A percentile compares a stretch with the other conserved stretches of the same genome.
phyloP scores from a whole-genome alignment of 1,284 basidiomycete species.

The Irpex sp. region DNA sequence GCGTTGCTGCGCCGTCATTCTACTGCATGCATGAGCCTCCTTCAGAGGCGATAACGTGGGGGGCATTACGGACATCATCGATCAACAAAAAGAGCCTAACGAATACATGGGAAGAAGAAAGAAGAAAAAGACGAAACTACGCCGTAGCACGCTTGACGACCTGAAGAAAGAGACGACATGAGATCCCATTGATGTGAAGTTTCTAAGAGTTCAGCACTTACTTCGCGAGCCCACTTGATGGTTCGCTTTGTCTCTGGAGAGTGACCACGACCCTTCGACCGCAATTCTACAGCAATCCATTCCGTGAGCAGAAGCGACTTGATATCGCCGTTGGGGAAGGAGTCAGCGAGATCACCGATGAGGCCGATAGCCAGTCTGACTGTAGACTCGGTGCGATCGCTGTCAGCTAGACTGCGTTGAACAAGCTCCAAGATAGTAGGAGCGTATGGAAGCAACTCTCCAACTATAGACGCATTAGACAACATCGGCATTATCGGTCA shows the following conservation, averaged over 20 bases:
- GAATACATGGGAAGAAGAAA: constrained; percentile 6
- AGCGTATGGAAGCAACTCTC: constrained; percentile 73
- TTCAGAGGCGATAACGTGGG: constrained; percentile 15
- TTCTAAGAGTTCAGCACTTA: constrained; percentile 30
- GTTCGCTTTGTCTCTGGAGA: constrained; percentile 73
- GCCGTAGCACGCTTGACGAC: constrained; percentile 27
- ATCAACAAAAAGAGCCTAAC: constrained; percentile 4
- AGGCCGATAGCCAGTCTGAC: constrained; percentile 50
- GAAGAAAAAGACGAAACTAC: constrained; percentile 12
- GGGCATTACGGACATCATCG: constrained; percentile 9
- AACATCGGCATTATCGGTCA: neutral
- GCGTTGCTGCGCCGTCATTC: constrained; percentile 7
- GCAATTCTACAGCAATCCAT: constrained; percentile 82
- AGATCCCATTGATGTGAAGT: neutral
- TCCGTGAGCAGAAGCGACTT: constrained; percentile 76
- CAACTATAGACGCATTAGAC: constrained; percentile 36
- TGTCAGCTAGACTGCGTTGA: constrained; percentile 77
- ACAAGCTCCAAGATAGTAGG: constrained; percentile 81
- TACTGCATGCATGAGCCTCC: constrained; percentile 17
- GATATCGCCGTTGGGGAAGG: constrained; percentile 78
- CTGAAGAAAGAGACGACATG: constrained; percentile 11
- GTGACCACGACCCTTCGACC: constrained; percentile 60
- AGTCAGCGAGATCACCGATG: constrained; percentile 90
- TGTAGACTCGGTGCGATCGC: constrained; percentile 80
- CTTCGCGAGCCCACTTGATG: constrained; percentile 81